Base-by-base conservation (phyloP, 495 filamentous ascomycete species). In the Endocarpon pusillum region DNA sequence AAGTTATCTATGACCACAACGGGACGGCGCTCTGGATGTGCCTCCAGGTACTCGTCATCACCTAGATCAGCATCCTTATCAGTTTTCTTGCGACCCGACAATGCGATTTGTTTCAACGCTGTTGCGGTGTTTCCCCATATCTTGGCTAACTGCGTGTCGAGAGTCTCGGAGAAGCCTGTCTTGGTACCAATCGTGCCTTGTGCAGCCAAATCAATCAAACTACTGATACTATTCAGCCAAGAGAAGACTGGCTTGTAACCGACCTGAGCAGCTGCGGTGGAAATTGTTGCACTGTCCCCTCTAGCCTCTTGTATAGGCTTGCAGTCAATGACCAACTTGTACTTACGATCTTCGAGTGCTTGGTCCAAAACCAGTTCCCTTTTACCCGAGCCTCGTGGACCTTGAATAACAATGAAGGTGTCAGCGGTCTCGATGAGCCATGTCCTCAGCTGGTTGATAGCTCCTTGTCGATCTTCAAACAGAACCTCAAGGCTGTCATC, bases 1-100 rank as follows among this genome's bases (percentile, higher is more conserved):
- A 94, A 97, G 45, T 94, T 94, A 49, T 97, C 85, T 36, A 97
- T 79, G 6, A 97, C 77, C 3, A 97, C 73, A 1, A 94, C 78
- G 0, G 89, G 75, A 9, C 85, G 56, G 24, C 58, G 65, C 49
- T 94, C 86, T 0, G 89, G 84, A 47, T 97, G 85, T 1, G 80
- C 75, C 47, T 92, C 84, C 1, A 97, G 69, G 41, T 85, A 97
- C 25, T 93, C 82, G 36, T 94, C 87, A 11, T 86, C 80, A 8
- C 67, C 65, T 5, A 93, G 54, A 26, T 66, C 55, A n/a, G 60
- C 57, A 45, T 94, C 84, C 36, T 76, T 75, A 44, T 81, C 79
- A 2, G 66, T 52, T 52, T 82, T 87, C 4, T 64, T 60, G 19
- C 79, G 69, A 12, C 55, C 58, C 24, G 73, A 64, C 4, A 97